Base-by-base conservation (phyloP, 345 rosid genomes). In the Syzygium aromaticum region DNA sequence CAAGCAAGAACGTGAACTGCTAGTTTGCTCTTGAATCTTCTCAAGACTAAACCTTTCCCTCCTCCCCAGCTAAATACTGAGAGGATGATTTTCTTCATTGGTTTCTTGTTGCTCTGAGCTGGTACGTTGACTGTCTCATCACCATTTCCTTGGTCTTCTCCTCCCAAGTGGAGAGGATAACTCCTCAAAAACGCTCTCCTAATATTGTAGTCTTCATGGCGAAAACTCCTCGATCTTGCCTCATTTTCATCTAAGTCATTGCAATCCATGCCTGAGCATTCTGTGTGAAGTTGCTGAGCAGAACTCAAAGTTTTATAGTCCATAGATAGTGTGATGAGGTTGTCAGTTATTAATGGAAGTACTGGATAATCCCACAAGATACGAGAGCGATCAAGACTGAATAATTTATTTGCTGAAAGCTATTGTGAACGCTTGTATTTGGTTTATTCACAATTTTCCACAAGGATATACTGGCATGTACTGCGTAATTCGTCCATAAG, bases 131-230 rank as follows among this genome's bases (percentile, higher is more conserved):
- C 86, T 0, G 13, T 87, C 86, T 90, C 89, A 30, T 91, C 86
- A 1, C 87, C 77, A 38, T 85, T 59, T 63, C 25, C 89, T 51
- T 87, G 87, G 1, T 88, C 94, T 87, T 90, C 91, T 49, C 86
- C 89, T 78, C 82, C 92, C 92, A 87, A 88, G 49, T 88, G 86
- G 88, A 93, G 95, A 86, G 96, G 95, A 87, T 93, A 94, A 89
- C 95, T 94, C 89, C 93, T 89, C 87, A 94, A 86, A 84, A 93
- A 94, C 84, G 64, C 91, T 86, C 95, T 89, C 87, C 92, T 90
- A 87, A 84, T 88, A 49, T 84, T 88, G 88, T 90, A 91, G 90
- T 93, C 94, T 89, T 93, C 92, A 6, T 88, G 38, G 30, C 90
- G 91, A 87, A 93, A 91, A 91, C 91, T 93, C 84, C 91, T 91